These are phyloP conservation scores for Stachybotrys chlorohalonatus DNA, from an alignment of 2,329 filamentous ascomycete species.

Conservation along the genomic window DNA sequence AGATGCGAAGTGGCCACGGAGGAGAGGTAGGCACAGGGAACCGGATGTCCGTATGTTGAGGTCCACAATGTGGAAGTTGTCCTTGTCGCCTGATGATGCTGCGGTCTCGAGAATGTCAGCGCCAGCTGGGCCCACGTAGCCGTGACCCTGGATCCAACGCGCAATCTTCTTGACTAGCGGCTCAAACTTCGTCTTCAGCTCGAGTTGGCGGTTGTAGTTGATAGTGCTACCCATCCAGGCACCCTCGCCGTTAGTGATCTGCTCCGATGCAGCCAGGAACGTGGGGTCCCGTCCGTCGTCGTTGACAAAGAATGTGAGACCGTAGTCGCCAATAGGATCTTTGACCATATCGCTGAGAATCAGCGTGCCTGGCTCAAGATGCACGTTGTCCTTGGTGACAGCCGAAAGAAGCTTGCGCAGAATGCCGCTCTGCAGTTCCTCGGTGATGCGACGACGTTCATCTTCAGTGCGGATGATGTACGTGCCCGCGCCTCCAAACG, in stretches of 20 bases:
- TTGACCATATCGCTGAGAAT: slow-evolving; percentile 20
- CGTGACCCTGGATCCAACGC: slow-evolving; percentile 15
- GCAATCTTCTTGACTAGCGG: slow-evolving; percentile 12
- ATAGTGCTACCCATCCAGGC: slow-evolving; percentile 25
- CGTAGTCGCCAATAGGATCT: slow-evolving; percentile 21
- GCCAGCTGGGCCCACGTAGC: slow-evolving; percentile 22
- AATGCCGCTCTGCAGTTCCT: slow-evolving; percentile 12
- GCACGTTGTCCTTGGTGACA: slow-evolving; percentile 17
- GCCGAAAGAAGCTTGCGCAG: slow-evolving; percentile 18
- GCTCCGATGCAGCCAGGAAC: slow-evolving; percentile 23
- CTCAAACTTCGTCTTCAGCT: slow-evolving; percentile 16
- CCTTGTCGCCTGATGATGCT: background rate
- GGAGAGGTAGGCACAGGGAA: slow-evolving; percentile 17
- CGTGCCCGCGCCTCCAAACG: slow-evolving; percentile 25
- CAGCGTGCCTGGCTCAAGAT: slow-evolving; percentile 20
- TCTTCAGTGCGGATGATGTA: slow-evolving; percentile 18
- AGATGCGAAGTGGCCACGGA: slow-evolving; percentile 17
- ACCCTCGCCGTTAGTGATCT: slow-evolving; percentile 20
- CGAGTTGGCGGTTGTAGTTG: slow-evolving; percentile 18
- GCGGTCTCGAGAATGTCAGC: slow-evolving; percentile 21
- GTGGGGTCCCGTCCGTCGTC: slow-evolving; percentile 11
- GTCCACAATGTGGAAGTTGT: slow-evolving; percentile 19
- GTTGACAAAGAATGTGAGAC: slow-evolving; percentile 23
- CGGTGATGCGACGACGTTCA: slow-evolving; percentile 14
- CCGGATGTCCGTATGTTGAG: slow-evolving; percentile 24